Percentiles rank a stretch among this genome's conserved stretches.
These are phyloP conservation scores for Phalaenopsis hybrid DNA, from an alignment of 116 monocot species.

Conservation along the genomic window DNA sequence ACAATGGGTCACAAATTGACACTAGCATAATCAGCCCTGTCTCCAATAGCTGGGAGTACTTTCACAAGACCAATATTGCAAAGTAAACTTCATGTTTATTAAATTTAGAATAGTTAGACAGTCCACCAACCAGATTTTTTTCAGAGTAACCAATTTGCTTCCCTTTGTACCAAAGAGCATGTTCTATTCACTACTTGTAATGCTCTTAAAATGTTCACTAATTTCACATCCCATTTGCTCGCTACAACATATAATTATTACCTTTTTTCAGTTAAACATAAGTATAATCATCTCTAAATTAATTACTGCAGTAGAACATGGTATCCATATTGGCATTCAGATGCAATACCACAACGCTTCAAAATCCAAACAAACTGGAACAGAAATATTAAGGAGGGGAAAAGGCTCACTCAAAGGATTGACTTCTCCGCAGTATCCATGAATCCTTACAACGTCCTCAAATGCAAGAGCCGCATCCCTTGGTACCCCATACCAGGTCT, in stretches of 20 bases:
- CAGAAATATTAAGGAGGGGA: neutral
- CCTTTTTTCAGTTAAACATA: neutral
- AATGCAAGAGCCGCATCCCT: slow-evolving; percentile 78
- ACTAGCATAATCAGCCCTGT: neutral
- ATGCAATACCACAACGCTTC: neutral
- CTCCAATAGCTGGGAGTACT: neutral
- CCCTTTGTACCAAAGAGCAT: neutral
- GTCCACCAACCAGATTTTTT: neutral
- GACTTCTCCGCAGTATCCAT: slow-evolving; percentile 79
- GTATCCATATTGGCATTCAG: neutral
- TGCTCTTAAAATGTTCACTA: neutral
- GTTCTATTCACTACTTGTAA: neutral
- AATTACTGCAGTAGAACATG: neutral
- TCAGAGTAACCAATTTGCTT: neutral
- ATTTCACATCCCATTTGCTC: neutral
- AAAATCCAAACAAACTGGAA: neutral
- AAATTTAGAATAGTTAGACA: neutral
- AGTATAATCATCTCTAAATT: neutral
- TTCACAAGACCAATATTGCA: neutral
- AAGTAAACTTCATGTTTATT: neutral
- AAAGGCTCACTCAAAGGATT: slow-evolving; percentile 74
- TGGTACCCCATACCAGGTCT: slow-evolving; percentile 98
- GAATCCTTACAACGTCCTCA: slow-evolving; percentile 80
- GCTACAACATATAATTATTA: neutral
- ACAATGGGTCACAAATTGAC: neutral